Evolutionary conservation across 108 stramenopile species (phyloP), one percentile per base, ranked within the genome.

Genomic region (Bacterosira constricta): DNA sequence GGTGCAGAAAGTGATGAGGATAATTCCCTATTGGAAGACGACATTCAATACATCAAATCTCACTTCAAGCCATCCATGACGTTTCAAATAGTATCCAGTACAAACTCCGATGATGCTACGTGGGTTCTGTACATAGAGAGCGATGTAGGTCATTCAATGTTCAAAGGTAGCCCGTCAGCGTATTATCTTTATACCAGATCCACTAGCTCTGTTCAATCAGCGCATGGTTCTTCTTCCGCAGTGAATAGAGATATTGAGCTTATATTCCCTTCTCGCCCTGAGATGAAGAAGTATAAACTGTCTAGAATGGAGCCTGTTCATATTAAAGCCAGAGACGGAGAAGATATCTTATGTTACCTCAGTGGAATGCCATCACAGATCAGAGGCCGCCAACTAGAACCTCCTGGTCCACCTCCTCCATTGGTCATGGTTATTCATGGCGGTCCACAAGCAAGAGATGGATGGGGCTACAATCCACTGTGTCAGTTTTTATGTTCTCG

Each of bases 311-410:
- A 60, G 13, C 59, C 59, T 6, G 15, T 71, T n/a, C 34, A 27
- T 38, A 20, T 71, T 23, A 60, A 52, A 27, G 70, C 70, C 27
- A 21, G 45, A 52, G 70, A 71, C 59, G 60, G 60, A 52, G 60
- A 71, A 62, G 59, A 71, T 32, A 17, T 71, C 25, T 21, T 71
- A 35, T 71, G 70, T 34, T 71, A 61, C 29, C 51, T 71, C 32
- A 61, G 47, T 34, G 25, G 17, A 23, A 47, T 23, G 46, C 46
- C 46, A 18, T 23, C 46, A 47, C 21, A 18, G 25, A 9, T 45
- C 8, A 45, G 18, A 45, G 44, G 44, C 44, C 44, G 7, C 2
- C 3, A 45, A 45, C 8, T 18, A 45, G 17, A 17, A 27, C 47
- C 70, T 37, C 59, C 70, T 7, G 21, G 4, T 1, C 25, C 54